These are phyloP conservation scores for Tolypocladium ophioglossoides DNA, from an alignment of 2,329 filamentous ascomycete species.

Conservation along the genomic window DNA sequence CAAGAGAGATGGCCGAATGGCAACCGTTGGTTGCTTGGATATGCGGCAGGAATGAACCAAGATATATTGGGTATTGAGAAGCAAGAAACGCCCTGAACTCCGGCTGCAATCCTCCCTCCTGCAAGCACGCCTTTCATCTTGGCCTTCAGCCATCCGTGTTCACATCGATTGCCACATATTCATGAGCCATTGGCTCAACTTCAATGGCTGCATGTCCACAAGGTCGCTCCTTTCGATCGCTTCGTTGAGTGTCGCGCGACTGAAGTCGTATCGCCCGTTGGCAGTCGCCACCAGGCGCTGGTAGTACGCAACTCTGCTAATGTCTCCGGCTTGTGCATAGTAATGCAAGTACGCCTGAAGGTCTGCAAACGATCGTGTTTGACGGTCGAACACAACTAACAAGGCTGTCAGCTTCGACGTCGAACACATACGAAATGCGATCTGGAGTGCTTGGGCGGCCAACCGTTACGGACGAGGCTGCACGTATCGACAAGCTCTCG, in stretches of 20 bases:
- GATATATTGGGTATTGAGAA: neutral
- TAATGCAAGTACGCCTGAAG: constrained; percentile 28
- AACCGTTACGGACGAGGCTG: constrained; percentile 38
- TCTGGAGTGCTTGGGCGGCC: neutral
- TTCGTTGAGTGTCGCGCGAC: constrained; percentile 48
- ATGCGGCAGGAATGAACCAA: neutral
- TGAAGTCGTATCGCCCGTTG: constrained; percentile 57
- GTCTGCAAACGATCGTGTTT: constrained; percentile 27
- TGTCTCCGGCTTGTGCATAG: constrained; percentile 36
- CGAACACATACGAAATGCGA: neutral
- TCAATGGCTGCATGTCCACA: constrained; percentile 34
- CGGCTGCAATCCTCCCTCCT: neutral
- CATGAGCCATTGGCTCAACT: constrained; percentile 44
- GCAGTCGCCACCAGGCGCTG: constrained; percentile 57
- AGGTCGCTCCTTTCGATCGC: constrained; percentile 23
- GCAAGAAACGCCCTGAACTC: neutral
- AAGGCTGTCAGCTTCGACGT: constrained; percentile 8
- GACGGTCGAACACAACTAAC: constrained; percentile 28
- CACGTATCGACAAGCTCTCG: constrained; percentile 44
- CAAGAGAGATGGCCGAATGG: neutral
- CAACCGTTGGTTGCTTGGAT: neutral
- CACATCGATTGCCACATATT: constrained; percentile 9
- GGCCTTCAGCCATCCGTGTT: neutral
- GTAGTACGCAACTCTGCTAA: constrained; percentile 39
- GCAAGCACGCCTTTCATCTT: neutral